Percentiles rank a stretch among this genome's conserved stretches.
Evolutionary conservation across 768 basidiomycete species (phyloP).

Genomic region (Asterophora lycoperdoides): DNA sequence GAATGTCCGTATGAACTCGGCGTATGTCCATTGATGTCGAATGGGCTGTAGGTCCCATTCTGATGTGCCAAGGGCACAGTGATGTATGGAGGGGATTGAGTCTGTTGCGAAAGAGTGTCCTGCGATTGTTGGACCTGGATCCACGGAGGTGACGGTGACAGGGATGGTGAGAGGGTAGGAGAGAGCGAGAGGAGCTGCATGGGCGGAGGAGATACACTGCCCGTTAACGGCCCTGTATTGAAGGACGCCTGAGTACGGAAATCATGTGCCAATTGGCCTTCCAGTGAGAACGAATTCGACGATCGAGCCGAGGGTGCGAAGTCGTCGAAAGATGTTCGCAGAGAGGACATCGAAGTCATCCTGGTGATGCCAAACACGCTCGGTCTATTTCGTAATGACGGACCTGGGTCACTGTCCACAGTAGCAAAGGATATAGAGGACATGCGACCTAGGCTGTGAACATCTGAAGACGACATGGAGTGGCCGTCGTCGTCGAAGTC

Average conservation of each 20-base stretch:
- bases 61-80: constrained; percentile 33
- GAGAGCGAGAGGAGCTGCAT: constrained; percentile 72
- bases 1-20: constrained; percentile 56
- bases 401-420: constrained; percentile 85
- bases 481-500: constrained; percentile 82
- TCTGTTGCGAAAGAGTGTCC: constrained; percentile 31
- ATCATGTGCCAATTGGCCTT: constrained; percentile 71
- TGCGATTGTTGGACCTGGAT: constrained; percentile 41
- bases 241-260: constrained; percentile 70
- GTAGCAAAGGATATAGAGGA: constrained; percentile 80
- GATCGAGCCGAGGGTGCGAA: constrained; percentile 70
- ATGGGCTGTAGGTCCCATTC: constrained; percentile 41
- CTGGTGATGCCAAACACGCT: constrained; percentile 65
- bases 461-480: constrained; percentile 86
- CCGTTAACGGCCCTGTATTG: constrained; percentile 53
- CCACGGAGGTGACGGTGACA: constrained; percentile 54
- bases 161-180: constrained; percentile 52
- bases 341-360: constrained; percentile 71
- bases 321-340: constrained; percentile 71
- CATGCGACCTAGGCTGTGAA: constrained; percentile 69
- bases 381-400: constrained; percentile 58
- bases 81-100: constrained; percentile 36
- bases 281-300: constrained; percentile 75
- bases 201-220: constrained; percentile 71
- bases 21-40: constrained; percentile 49